phyloP scores from a whole-genome alignment of 768 basidiomycete species.

The Austroboletus festivus region DNA sequence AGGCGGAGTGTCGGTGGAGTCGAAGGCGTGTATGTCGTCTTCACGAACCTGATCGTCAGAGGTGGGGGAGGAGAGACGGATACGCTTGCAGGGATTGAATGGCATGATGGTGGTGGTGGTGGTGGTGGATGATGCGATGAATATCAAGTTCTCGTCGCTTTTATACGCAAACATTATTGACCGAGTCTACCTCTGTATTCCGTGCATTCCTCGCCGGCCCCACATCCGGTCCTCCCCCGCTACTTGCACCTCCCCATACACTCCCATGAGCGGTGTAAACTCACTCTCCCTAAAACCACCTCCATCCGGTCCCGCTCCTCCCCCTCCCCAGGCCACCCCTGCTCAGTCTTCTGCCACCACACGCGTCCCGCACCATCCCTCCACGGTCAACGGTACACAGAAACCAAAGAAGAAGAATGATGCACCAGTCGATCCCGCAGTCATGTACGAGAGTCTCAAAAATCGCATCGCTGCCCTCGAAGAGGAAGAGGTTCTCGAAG shows the following conservation, averaged over 20 bases:
- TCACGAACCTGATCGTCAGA: constrained; percentile 57
- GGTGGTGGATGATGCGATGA: too few relatives aligned
- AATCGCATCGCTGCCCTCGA: constrained; percentile 86
- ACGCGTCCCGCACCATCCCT: constrained; percentile 32
- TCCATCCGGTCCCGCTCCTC: constrained; percentile 58
- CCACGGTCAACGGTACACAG: constrained; percentile 30
- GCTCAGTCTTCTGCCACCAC: constrained; percentile 1
- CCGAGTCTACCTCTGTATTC: constrained; percentile 24
- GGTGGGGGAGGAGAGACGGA: constrained; percentile 63
- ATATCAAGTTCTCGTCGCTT: too few relatives aligned
- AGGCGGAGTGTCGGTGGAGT: constrained; percentile 42
- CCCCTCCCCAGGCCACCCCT: constrained; percentile 48
- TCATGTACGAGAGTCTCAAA: constrained; percentile 87
- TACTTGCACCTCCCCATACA: neutral
- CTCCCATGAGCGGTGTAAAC: constrained; percentile 48
- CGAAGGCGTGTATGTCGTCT: constrained; percentile 55
- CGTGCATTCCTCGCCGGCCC: constrained; percentile 30
- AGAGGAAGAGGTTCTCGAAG: constrained; percentile 82
- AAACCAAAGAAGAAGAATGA: constrained; percentile 72
- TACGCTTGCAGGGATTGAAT: constrained; percentile 35
- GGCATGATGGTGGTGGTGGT: neutral
- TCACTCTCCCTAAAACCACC: constrained; percentile 46
- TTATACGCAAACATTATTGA: constrained; percentile 19
- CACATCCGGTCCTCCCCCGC: constrained; percentile 12
- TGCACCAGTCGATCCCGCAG: constrained; percentile 71